These are phyloP conservation scores for Collybia sordida DNA, from an alignment of 768 basidiomycete species.

Conservation along the genomic window DNA sequence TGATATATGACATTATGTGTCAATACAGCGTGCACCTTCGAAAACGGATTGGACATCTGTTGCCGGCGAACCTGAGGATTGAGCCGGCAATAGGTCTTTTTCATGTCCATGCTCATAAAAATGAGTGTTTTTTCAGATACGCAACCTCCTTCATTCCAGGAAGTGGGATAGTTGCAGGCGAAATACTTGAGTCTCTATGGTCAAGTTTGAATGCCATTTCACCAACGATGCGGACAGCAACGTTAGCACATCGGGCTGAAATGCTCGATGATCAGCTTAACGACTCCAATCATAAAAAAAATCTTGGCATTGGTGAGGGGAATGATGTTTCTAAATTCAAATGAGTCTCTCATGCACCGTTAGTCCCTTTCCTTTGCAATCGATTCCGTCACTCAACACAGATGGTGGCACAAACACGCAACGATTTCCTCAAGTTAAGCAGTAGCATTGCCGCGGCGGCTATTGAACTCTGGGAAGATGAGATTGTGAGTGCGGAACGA, in stretches of 20 bases:
- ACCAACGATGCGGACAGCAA: neutral
- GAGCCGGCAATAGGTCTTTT: neutral
- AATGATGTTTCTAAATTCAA: neutral
- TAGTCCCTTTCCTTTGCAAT: too few relatives aligned
- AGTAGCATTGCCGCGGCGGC: neutral
- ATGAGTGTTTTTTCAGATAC: neutral
- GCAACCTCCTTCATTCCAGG: neutral
- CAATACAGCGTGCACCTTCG: neutral
- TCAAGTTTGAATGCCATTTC: neutral
- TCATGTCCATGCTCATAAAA: too few relatives aligned
- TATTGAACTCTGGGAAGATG: conserved; percentile 1
- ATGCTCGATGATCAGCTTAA: neutral
- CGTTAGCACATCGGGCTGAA: neutral
- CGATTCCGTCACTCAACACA: neutral
- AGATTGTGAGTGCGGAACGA: neutral
- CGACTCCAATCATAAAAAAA: neutral
- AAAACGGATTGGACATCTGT: neutral
- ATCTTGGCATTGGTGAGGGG: neutral
- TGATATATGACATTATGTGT: too few relatives aligned
- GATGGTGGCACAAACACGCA: neutral
- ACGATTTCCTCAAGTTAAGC: too few relatives aligned
- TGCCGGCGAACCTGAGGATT: neutral
- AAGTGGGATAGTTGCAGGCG: neutral
- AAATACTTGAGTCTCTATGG: conserved; percentile 1
- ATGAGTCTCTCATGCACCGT: too few relatives aligned